Evolutionary conservation across 225 moss, liverwort and hornwort species (phyloP).

Genomic region (Pseudoscleropodium purum): DNA sequence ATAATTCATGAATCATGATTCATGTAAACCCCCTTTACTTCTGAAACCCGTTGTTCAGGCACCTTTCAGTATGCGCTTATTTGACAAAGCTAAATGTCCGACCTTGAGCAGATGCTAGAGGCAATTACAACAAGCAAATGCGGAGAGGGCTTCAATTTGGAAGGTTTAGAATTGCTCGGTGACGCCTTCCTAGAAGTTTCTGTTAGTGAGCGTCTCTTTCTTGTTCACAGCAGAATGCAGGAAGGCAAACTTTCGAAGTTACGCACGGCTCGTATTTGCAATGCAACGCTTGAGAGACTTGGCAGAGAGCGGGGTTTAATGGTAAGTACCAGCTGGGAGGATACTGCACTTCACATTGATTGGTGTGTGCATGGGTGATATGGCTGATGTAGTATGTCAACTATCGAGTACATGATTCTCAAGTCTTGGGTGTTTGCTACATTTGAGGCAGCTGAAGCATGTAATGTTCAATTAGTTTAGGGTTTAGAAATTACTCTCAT

Average conservation of each 20-base stretch:
- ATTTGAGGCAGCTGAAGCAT: neutral
- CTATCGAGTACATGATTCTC: neutral
- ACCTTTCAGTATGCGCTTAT: neutral
- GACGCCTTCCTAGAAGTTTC: slow-evolving; percentile 93
- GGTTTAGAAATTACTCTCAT: neutral
- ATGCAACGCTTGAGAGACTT: slow-evolving; percentile 55
- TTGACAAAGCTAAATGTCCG: neutral
- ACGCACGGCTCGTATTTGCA: slow-evolving; percentile 57
- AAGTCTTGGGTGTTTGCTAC: neutral
- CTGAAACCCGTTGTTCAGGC: neutral
- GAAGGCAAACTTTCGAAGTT: slow-evolving; percentile 69
- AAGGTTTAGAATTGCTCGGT: slow-evolving; percentile 77
- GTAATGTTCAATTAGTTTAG: neutral
- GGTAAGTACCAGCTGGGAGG: slow-evolving; percentile 11
- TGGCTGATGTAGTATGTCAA: neutral
- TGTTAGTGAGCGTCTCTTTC: slow-evolving; percentile 82
- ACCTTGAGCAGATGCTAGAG: slow-evolving; percentile 61
- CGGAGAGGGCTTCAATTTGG: slow-evolving; percentile 54
- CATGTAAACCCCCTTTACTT: neutral
- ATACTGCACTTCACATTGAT: neutral
- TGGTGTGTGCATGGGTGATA: neutral
- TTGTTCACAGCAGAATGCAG: slow-evolving; percentile 42
- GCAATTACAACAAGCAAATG: slow-evolving; percentile 82
- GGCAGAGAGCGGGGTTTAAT: slow-evolving; percentile 40
- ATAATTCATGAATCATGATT: neutral